These are phyloP conservation scores for Cajanus cajan DNA, from an alignment of 306 rosid species.

Conservation along the genomic window DNA sequence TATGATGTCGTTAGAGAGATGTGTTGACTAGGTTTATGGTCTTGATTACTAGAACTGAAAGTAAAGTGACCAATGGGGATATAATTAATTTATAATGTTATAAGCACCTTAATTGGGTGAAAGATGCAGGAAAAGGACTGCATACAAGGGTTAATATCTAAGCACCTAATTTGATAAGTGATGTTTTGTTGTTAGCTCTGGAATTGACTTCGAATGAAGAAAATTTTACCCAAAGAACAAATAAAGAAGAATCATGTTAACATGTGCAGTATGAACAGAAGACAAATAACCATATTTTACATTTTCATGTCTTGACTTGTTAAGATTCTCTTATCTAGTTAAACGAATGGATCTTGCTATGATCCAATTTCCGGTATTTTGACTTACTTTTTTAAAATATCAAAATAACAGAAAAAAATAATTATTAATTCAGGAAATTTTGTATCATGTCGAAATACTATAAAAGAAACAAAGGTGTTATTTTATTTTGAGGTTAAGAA, in stretches of 20 bases:
- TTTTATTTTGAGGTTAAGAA: background rate
- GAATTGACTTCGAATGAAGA: background rate
- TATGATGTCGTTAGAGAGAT: background rate
- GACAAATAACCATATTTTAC: background rate
- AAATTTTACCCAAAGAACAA: background rate
- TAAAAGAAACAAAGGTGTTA: background rate
- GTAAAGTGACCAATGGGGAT: background rate
- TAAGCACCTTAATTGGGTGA: background rate
- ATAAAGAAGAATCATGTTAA: constrained; percentile 18
- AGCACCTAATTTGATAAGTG: constrained; percentile 7
- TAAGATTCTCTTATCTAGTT: background rate
- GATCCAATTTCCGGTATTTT: background rate
- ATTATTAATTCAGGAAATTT: background rate
- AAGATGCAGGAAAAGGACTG: background rate
- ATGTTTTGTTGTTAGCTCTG: constrained; percentile 16
- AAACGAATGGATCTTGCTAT: background rate
- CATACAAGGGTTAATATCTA: background rate
- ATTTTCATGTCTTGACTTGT: background rate
- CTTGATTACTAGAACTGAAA: background rate
- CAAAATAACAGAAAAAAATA: background rate
- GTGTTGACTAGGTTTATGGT: background rate
- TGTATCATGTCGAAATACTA: background rate
- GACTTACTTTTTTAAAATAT: background rate
- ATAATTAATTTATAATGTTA: background rate
- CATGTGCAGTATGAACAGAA: background rate